Percentiles rank a stretch among this genome's conserved stretches.
Conservation (phyloP, 371 early-diverging fungal species). For the Mortierella sp. region DNA sequence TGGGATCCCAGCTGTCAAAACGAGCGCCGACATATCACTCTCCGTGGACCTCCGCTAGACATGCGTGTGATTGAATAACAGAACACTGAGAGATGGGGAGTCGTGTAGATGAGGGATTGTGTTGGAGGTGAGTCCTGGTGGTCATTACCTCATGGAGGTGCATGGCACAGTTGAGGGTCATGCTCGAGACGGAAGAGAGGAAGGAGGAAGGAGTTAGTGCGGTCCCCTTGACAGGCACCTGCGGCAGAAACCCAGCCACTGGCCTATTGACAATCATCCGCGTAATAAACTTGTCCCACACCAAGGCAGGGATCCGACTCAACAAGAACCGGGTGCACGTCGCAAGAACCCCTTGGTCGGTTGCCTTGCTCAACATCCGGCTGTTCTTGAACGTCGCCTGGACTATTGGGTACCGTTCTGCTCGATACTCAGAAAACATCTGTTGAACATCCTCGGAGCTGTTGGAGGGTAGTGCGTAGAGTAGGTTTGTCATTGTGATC, state of each 20-base stretch:
- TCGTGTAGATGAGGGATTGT: too few species aligned
- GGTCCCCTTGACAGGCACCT: background rate
- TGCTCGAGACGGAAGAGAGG: too few species aligned
- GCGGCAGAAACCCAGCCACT: background rate
- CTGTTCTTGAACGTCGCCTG: slow-evolving; percentile 7
- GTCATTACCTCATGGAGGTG: too few species aligned
- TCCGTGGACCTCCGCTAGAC: too few species aligned
- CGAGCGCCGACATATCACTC: too few species aligned
- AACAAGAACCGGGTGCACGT: background rate
- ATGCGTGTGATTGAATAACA: too few species aligned
- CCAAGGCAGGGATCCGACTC: background rate
- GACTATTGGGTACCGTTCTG: background rate
- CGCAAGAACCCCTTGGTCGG: background rate
- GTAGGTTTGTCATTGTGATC: slow-evolving; percentile 13
- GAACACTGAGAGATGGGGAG: too few species aligned
- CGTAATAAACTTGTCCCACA: background rate
- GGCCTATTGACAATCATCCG: background rate
- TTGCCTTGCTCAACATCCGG: slow-evolving; percentile 8
- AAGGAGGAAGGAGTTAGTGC: too few species aligned
- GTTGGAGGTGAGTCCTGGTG: too few species aligned
- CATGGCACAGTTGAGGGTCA: too few species aligned
- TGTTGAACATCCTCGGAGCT: background rate
- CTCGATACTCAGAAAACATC: slow-evolving; percentile 4
- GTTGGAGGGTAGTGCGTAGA: slow-evolving; percentile 1
- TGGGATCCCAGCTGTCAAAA: too few species aligned